phyloP scores from a whole-genome alignment of 305 asterid genomes.

The Vinca major region DNA sequence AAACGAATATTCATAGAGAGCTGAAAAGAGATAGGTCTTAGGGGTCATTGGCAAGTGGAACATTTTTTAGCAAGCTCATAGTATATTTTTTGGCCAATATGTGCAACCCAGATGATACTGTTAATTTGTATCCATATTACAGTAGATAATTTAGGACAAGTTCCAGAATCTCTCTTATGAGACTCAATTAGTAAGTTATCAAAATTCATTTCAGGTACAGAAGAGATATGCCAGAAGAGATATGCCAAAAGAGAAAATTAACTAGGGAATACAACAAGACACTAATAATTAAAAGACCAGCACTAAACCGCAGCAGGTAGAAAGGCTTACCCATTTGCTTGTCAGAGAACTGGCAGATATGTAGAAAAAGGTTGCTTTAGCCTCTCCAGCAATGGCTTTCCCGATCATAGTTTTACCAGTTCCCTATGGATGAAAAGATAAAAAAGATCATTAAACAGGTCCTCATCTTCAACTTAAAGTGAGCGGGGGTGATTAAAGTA shows the following conservation, averaged over 20 bases:
- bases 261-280: neutral
- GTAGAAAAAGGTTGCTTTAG: slow-evolving; percentile 96
- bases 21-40: neutral
- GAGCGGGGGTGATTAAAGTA: slow-evolving; percentile 9
- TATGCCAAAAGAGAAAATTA: neutral
- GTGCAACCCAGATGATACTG: neutral
- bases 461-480: slow-evolving; percentile 10
- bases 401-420: slow-evolving; percentile 99
- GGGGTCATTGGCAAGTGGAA: neutral
- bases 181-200: neutral
- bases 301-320: neutral
- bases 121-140: neutral
- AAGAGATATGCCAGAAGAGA: too few species aligned
- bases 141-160: neutral
- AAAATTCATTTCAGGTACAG: neutral
- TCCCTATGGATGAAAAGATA: slow-evolving; percentile 49
- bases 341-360: slow-evolving; percentile 97
- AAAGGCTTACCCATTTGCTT: slow-evolving; percentile 83
- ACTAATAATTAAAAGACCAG: neutral
- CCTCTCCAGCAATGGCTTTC: slow-evolving; percentile 99
- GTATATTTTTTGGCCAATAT: neutral
- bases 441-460: slow-evolving; percentile 18
- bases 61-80: neutral
- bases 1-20: neutral
- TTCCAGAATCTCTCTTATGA: neutral